These are phyloP conservation scores for Citrus mangshanensis DNA, from an alignment of 345 rosid genomes.

Conservation along the genomic window DNA sequence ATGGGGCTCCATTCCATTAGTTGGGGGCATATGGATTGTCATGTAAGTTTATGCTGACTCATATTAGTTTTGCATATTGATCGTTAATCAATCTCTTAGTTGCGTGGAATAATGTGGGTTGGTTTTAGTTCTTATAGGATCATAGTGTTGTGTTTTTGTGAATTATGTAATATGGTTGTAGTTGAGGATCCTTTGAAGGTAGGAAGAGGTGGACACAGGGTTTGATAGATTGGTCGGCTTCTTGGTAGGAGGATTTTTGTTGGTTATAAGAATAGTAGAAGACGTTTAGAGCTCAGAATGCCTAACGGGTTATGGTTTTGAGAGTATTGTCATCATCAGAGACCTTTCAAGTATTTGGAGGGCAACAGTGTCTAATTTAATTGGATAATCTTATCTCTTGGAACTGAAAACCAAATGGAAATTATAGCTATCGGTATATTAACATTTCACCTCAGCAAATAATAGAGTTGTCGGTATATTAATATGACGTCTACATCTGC, in stretches of 20 bases:
- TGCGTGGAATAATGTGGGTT: not conserved
- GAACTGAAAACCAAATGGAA: not conserved
- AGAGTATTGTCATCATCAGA: not conserved
- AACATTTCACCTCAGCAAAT: not conserved
- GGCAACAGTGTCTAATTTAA: not conserved
- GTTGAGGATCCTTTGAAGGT: not conserved
- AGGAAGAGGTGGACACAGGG: not conserved
- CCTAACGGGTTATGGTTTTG: not conserved
- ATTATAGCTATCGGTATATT: not conserved
- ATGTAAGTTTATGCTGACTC: slow-evolving; percentile 47
- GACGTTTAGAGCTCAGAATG: not conserved
- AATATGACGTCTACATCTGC: not conserved
- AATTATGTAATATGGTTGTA: not conserved
- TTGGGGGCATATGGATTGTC: slow-evolving; percentile 86
- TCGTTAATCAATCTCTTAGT: not conserved
- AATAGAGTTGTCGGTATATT: too few relatives aligned
- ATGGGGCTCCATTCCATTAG: slow-evolving; percentile 84
- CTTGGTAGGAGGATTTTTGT: not conserved
- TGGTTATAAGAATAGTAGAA: not conserved
- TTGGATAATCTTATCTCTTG: not conserved
- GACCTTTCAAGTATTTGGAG: not conserved
- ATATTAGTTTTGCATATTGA: not conserved
- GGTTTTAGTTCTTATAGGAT: not conserved
- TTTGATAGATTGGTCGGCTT: not conserved
- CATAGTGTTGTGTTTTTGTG: not conserved